Conservation (phyloP, 23 red algal genomes). For the Gracilaria caudata region DNA sequence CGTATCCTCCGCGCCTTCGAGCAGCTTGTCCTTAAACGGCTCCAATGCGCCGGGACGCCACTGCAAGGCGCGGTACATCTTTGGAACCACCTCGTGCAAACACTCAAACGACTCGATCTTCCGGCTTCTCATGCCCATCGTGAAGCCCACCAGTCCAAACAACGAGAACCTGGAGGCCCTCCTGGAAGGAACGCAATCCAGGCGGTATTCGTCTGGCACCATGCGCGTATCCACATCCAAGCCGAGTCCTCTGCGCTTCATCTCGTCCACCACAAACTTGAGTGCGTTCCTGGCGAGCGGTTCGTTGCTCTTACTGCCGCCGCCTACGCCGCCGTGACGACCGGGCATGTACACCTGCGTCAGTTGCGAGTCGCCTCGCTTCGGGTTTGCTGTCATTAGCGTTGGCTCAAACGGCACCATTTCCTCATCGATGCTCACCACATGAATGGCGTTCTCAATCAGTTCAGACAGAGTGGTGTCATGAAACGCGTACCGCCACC, state of each 20-base stretch:
- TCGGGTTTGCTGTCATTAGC: conserved; percentile 8
- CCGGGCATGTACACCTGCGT: conserved; percentile 50
- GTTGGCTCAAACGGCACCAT: conserved; percentile 37
- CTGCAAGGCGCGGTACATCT: not conserved
- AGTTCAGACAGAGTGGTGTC: not conserved
- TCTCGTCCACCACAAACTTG: conserved; percentile 38
- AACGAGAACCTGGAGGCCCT: not conserved
- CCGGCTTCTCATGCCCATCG: not conserved
- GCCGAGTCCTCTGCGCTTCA: conserved; percentile 23
- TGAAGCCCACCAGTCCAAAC: not conserved
- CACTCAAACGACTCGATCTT: not conserved
- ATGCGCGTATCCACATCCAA: not conserved
- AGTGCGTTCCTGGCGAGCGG: not conserved
- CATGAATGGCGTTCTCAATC: conserved; percentile 23
- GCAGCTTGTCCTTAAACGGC: not conserved
- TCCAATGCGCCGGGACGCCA: conserved; percentile 12
- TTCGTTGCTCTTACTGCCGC: not conserved
- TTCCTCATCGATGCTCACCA: conserved; percentile 35
- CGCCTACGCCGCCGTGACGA: conserved; percentile 46
- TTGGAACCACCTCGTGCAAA: not conserved
- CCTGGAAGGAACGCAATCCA: not conserved
- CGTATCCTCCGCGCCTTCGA: too few relatives aligned
- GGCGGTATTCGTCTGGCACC: not conserved
- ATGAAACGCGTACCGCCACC: conserved; percentile 10
- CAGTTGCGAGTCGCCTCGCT: conserved; percentile 17